These are phyloP conservation scores for Auxenochlorella pyrenoidosa DNA, from an alignment of 139 green algal species.

Conservation along the genomic window DNA sequence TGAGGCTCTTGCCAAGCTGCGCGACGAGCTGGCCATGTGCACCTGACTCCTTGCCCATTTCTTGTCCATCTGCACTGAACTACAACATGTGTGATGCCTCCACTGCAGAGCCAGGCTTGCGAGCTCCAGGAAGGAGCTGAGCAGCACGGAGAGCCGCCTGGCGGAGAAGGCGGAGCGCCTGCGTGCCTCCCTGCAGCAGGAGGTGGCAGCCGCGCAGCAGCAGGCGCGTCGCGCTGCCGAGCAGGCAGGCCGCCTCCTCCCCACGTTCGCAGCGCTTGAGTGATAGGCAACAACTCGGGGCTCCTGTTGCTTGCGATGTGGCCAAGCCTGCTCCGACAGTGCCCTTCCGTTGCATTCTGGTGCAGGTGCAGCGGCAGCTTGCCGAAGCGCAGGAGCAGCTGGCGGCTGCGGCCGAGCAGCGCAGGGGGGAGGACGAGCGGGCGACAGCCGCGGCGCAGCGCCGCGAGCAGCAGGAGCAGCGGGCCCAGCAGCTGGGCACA, in stretches of 20 bases:
- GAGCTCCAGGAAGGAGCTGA: not conserved
- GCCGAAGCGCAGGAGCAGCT: slow-evolving; percentile 17
- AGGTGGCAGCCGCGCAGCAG: slow-evolving; percentile 4
- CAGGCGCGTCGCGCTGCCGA: not conserved
- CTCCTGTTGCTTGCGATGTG: too few relatives aligned
- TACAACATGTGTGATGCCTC: not conserved
- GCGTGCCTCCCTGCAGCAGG: slow-evolving; percentile 16
- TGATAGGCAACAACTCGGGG: too few relatives aligned
- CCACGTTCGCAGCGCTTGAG: not conserved
- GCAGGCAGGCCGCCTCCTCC: too few relatives aligned
- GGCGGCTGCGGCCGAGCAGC: not conserved
- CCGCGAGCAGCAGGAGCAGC: not conserved
- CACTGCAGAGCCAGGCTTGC: not conserved
- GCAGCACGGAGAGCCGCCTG: not conserved
- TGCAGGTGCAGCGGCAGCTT: slow-evolving; percentile 30
- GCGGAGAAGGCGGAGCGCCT: not conserved
- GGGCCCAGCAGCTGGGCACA: not conserved
- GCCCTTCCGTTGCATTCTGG: not conserved
- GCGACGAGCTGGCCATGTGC: too few relatives aligned
- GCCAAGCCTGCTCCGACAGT: too few relatives aligned
- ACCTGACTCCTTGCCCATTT: too few relatives aligned
- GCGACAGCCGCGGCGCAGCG: not conserved
- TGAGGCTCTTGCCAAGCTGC: too few relatives aligned
- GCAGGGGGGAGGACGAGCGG: not conserved
- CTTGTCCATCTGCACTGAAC: too few relatives aligned